phyloP scores from a whole-genome alignment of 805 yeast species.

The Spathaspora sp. region DNA sequence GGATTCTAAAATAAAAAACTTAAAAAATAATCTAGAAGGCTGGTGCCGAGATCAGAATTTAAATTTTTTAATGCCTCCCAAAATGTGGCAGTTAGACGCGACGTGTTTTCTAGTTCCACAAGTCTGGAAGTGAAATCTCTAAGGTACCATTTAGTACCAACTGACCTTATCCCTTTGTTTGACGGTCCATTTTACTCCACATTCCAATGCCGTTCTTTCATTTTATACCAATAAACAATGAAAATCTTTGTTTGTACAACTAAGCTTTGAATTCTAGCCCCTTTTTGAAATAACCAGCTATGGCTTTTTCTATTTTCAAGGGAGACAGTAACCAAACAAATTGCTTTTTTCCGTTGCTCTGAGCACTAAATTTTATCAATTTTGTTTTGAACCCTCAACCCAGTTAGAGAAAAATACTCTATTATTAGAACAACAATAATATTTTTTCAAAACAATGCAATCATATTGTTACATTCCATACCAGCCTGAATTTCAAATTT shows the following conservation, averaged over 20 bases:
- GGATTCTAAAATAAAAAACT: neutral
- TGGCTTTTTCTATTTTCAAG: neutral
- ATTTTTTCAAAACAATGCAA: neutral
- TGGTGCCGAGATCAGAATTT: neutral
- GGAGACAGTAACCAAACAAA: neutral
- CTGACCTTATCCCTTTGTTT: neutral
- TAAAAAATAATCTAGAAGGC: neutral
- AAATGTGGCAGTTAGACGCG: neutral
- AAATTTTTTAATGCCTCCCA: neutral
- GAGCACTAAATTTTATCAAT: neutral
- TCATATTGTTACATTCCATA: neutral
- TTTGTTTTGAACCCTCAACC: too few relatives aligned
- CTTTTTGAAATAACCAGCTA: neutral
- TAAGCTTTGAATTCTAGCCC: neutral
- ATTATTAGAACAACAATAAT: neutral
- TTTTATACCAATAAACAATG: neutral
- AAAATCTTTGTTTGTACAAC: neutral
- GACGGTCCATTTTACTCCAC: neutral
- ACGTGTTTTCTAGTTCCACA: neutral
- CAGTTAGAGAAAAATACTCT: neutral
- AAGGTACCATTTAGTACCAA: too few relatives aligned
- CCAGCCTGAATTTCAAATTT: neutral
- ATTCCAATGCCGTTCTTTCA: neutral
- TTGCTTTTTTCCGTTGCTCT: neutral
- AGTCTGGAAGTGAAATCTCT: neutral